A percentile compares a stretch with the other conserved stretches of the same genome.
These are phyloP conservation scores for Diatrype stigma DNA, from an alignment of 2,329 filamentous ascomycete genomes.

Conservation along the genomic window DNA sequence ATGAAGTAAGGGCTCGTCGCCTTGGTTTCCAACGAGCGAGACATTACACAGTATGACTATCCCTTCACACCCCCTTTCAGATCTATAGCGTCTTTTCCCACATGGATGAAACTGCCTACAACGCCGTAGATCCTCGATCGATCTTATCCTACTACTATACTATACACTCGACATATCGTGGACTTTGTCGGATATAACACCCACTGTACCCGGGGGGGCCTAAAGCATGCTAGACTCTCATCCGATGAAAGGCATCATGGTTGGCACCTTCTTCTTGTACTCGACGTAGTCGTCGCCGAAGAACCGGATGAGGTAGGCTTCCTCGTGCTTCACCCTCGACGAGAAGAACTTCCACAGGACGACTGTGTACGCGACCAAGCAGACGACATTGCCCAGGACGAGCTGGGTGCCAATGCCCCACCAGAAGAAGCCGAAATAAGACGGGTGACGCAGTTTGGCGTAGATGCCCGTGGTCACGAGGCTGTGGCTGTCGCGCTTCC, in stretches of 20 bases:
- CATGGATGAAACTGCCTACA: no score
- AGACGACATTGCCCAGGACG: conserved; percentile 78
- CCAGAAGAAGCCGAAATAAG: conserved; percentile 98
- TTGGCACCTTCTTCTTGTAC: conserved; percentile 67
- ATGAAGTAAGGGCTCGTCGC: no score
- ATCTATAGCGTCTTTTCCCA: no score
- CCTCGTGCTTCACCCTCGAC: conserved; percentile 70
- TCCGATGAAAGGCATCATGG: conserved; percentile 74
- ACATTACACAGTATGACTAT: no score
- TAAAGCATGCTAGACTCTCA: no score
- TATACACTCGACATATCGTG: no score
- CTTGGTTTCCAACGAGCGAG: no score
- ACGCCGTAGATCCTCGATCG: no score
- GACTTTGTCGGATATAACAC: no score
- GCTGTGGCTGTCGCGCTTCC: conserved; percentile 62
- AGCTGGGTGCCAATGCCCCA: conserved; percentile 96
- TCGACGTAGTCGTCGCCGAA: conserved; percentile 78
- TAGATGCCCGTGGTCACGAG: conserved; percentile 87
- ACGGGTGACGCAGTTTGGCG: conserved; percentile 71
- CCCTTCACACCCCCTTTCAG: no score
- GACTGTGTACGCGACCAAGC: conserved; percentile 66
- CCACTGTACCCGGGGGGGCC: no score
- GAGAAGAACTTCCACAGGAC: conserved; percentile 87
- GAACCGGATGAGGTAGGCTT: conserved; percentile 71
- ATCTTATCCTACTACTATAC: no score